Percentiles rank a stretch among this genome's conserved stretches.
phyloP scores from a whole-genome alignment of 306 rosid genomes.

The Rosa chinensis region DNA sequence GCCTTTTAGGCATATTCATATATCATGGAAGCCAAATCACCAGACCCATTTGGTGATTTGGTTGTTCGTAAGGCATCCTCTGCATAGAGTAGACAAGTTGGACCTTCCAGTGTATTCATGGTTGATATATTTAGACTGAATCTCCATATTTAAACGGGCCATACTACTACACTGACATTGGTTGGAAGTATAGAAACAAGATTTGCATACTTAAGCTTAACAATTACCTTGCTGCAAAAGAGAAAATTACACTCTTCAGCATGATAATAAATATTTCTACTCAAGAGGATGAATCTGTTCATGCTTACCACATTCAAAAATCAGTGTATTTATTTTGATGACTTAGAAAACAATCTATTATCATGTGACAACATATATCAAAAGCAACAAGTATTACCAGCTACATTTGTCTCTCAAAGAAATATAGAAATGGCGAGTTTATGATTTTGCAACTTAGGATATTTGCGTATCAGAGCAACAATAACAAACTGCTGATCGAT shows the following conservation, averaged over 20 bases:
- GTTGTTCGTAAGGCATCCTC: constrained; percentile 76
- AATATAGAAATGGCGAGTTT: constrained; percentile 1
- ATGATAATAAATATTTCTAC: not conserved
- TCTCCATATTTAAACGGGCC: constrained; percentile 64
- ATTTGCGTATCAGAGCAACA: too few relatives aligned
- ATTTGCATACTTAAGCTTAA: constrained; percentile 78
- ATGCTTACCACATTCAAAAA: not conserved
- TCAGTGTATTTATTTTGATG: not conserved
- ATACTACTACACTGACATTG: constrained; percentile 65
- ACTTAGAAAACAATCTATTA: not conserved
- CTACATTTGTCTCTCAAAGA: not conserved
- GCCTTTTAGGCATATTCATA: too few relatives aligned
- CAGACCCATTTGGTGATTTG: too few relatives aligned
- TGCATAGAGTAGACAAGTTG: constrained; percentile 73
- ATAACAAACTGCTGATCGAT: not conserved
- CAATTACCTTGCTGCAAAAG: constrained; percentile 84
- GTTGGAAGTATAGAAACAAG: constrained; percentile 73
- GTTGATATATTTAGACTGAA: constrained; percentile 31
- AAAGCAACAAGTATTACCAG: not conserved
- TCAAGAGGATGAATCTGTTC: not conserved
- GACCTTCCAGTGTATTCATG: constrained; percentile 42
- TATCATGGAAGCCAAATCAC: too few relatives aligned
- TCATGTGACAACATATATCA: not conserved
- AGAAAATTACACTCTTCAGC: constrained; percentile 33
- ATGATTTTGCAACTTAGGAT: not conserved